Base-by-base conservation (phyloP, 768 basidiomycete genomes). In the Pseudohyphozyma bogoriensis region DNA sequence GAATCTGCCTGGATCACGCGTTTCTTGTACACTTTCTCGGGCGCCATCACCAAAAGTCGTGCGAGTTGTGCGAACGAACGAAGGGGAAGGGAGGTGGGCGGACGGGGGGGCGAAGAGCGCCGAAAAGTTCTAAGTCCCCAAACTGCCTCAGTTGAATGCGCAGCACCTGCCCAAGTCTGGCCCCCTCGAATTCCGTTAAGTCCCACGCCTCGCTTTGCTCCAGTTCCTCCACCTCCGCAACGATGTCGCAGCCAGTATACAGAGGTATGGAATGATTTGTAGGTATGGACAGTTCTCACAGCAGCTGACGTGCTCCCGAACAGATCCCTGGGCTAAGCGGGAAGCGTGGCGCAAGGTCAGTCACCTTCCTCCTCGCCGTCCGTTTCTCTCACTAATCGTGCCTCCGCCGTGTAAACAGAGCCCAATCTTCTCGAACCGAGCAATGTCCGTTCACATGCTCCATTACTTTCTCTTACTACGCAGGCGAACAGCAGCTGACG, bases 11-110 rank as follows among this genome's bases (percentile, higher is more conserved):
- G 49, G 29, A 67, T 67, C 29, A 67, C 62, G 26, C 66, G 63
- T 58, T 67, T 67, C 63, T 67, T 67, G 66, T 64, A 63, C 3
- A 51, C 39, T 36, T 60, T 66, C 47, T 59, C 54, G n/a, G n/a
- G n/a, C n/a, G n/a, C n/a, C n/a, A n/a, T n/a, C n/a, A n/a, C n/a
- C n/a, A n/a, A n/a, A n/a, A n/a, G n/a, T n/a, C n/a, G n/a, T n/a
- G n/a, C n/a, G n/a, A n/a, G n/a, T n/a, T n/a, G n/a, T n/a, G n/a
- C n/a, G n/a, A n/a, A n/a, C n/a, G n/a, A n/a, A n/a, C n/a, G n/a
- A n/a, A n/a, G n/a, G 46, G 26, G 46, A 2, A 28, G 26, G 12
- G 24, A 3, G 6, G 15, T 31, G 47, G 28, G 22, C 22, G 42
- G 20, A 44, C 4, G 3, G 8, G 42, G 26, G 20, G 42, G 42